phyloP scores from a whole-genome alignment of 23 red algal species.

The Pyropia haitanensis region DNA sequence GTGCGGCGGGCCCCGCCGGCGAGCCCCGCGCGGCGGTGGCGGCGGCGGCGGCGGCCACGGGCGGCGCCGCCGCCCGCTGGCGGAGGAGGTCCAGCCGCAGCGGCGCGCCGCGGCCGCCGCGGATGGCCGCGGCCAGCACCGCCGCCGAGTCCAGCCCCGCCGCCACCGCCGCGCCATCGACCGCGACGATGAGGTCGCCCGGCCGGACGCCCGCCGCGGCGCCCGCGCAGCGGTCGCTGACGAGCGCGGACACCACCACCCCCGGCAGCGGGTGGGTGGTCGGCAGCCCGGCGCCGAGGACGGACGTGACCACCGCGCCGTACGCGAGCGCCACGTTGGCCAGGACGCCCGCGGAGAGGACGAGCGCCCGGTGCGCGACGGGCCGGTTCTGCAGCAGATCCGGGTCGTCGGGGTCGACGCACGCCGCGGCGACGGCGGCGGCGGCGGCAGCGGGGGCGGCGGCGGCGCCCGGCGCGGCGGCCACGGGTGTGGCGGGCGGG shows the following conservation, averaged over 20 bases:
- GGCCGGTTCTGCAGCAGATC: conserved; percentile 87
- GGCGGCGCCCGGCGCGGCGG: no score
- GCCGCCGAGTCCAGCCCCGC: conserved; percentile 22
- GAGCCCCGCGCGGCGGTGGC: no score
- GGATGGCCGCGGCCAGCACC: conserved; percentile 36
- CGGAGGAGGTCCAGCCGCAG: conserved; percentile 33
- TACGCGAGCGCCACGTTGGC: conserved; percentile 86
- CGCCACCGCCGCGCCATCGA: conserved; percentile 35
- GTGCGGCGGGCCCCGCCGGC: no score
- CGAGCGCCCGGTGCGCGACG: conserved; percentile 55
- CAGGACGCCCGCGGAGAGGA: conserved; percentile 79
- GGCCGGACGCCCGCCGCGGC: conserved; percentile 47
- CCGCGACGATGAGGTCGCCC: conserved; percentile 64
- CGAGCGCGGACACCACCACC: conserved; percentile 44
- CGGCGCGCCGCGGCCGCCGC: conserved; percentile 8
- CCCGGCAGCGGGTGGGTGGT: conserved; percentile 36
- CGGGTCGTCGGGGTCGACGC: conserved; percentile 39
- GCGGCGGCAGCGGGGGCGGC: conserved; percentile 2
- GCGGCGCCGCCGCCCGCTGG: neutral
- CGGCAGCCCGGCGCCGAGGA: conserved; percentile 43
- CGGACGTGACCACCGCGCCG: conserved; percentile 38
- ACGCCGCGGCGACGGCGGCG: conserved; percentile 34
- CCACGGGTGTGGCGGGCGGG: no score
- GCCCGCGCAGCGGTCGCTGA: conserved; percentile 30
- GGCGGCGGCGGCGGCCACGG: no score